Evolutionary conservation across 768 basidiomycete genomes (phyloP).

Genomic region (Epithele typhae): DNA sequence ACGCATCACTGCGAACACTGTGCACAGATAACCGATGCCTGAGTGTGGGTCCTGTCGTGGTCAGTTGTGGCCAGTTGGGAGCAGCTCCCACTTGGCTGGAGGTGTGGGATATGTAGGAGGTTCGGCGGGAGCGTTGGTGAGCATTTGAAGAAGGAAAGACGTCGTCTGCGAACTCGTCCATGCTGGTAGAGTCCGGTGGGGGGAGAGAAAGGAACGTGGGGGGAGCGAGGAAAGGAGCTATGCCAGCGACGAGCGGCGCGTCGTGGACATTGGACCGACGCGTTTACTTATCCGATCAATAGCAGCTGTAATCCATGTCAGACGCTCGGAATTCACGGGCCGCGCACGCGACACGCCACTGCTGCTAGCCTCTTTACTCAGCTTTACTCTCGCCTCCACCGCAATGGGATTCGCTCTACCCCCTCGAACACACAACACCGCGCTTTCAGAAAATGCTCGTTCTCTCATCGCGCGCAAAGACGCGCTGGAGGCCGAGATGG

Average conservation of each 20-base stretch:
- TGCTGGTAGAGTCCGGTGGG: not conserved
- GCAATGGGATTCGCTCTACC: slow-evolving; percentile 46
- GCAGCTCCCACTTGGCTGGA: slow-evolving; percentile 10
- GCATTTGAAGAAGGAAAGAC: slow-evolving; percentile 5
- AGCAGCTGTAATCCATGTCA: no score
- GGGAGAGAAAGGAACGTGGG: slow-evolving; percentile 1
- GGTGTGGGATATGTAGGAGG: slow-evolving; percentile 15
- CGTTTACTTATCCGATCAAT: no score
- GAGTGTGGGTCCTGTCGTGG: slow-evolving; percentile 13
- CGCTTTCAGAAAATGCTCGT: slow-evolving; percentile 52
- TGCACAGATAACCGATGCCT: slow-evolving; percentile 13
- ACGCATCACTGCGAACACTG: slow-evolving; percentile 20
- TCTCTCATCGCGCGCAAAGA: slow-evolving; percentile 66
- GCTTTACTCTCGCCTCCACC: slow-evolving; percentile 3
- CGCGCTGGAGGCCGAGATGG: slow-evolving; percentile 67
- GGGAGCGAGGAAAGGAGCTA: no score
- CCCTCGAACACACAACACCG: slow-evolving; percentile 35
- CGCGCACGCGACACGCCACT: no score
- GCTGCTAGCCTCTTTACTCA: not conserved
- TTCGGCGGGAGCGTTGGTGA: slow-evolving; percentile 3
- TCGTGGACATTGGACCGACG: no score
- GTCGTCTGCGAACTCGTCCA: slow-evolving; percentile 14
- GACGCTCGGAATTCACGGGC: no score
- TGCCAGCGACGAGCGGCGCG: no score
- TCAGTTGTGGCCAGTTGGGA: slow-evolving; percentile 9